phyloP scores from a whole-genome alignment of 2,329 filamentous ascomycete genomes.

The Neopestalotiopsis sp. region DNA sequence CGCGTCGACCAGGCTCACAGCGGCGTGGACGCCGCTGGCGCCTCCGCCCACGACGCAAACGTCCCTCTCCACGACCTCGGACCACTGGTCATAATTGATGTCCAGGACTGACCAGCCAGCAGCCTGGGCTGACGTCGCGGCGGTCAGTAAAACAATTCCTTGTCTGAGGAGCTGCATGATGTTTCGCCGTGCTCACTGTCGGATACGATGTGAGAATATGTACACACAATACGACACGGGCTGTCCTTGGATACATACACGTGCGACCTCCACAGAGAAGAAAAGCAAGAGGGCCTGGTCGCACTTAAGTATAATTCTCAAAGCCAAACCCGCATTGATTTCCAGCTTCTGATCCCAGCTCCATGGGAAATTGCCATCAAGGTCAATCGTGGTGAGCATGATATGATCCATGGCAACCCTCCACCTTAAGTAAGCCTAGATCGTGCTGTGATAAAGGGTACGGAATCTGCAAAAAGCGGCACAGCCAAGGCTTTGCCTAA shows the following conservation, averaged over 20 bases:
- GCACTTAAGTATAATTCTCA: not conserved
- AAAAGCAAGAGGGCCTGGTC: not conserved
- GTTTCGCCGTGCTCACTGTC: not conserved
- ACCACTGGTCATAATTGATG: slow-evolving; percentile 2
- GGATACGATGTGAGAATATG: not conserved
- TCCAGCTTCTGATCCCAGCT: not conserved
- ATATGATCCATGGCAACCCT: not conserved
- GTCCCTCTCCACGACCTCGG: slow-evolving; percentile 6
- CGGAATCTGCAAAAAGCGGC: too few relatives aligned
- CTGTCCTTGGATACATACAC: not conserved
- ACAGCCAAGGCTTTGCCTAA: too few relatives aligned
- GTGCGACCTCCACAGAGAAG: not conserved
- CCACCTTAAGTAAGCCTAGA: not conserved
- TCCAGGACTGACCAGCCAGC: not conserved
- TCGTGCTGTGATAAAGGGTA: not conserved
- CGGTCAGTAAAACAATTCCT: not conserved
- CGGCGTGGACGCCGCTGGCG: slow-evolving; percentile 9
- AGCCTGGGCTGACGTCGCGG: not conserved
- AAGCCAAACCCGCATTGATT: not conserved
- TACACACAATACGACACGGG: not conserved
- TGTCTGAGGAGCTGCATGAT: not conserved
- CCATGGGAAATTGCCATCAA: not conserved
- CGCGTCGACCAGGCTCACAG: slow-evolving; percentile 8
- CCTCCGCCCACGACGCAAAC: slow-evolving; percentile 18
- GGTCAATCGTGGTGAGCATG: not conserved